Evolutionary conservation across 805 yeast genomes (phyloP), one percentile per base, ranked within the genome.

Genomic region (Clavispora asparagi): DNA sequence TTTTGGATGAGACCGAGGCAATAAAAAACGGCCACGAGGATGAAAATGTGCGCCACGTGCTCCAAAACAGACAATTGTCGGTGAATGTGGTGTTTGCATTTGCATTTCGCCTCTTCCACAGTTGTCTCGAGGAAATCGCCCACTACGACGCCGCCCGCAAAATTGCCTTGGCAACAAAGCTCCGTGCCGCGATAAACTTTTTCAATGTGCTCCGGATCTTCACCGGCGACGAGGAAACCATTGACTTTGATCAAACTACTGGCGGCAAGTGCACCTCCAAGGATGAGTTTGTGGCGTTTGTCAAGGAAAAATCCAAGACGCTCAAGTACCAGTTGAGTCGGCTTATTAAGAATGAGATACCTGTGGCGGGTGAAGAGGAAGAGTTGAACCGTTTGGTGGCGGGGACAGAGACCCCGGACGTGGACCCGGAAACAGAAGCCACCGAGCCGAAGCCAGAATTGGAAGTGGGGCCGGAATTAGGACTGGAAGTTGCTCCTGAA

Each of bases 1-100:
- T 94, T 39, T 65, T 92, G 45, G 95, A 85, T 57, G 77, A 77
- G 3, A 79, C 94, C 32, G 99, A 94, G 59, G 48, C 55, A 1
- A 66, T 74, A 48, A 83, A 82, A 56, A 66, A 71, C 25, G 55
- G 70, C 11, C 65, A 63, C 5, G 67, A 65, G 5, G 71, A 69
- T 43, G 77, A 67, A 7, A 59, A 68, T 17, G 54, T 79, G 3
- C 62, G 57, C 35, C 77, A 74, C 14, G 71, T 88, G 11, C 65
- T 91, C 16, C 65, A 65, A 26, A 87, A 85, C 54, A 82, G 81
- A 50, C 76, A 72, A 10, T 72, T 82, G 5, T 67, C 76, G 49
- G 74, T 52, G 40, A 51, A 54, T 30, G 36, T 47, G 25, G 50
- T 55, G 35, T 51, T 54, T 40, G 49, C 73, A 47, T 86, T 88